Percentiles rank a stretch among this genome's conserved stretches.
Conservation (phyloP, 106 monocot genomes). For the Dendrobium catenatum region DNA sequence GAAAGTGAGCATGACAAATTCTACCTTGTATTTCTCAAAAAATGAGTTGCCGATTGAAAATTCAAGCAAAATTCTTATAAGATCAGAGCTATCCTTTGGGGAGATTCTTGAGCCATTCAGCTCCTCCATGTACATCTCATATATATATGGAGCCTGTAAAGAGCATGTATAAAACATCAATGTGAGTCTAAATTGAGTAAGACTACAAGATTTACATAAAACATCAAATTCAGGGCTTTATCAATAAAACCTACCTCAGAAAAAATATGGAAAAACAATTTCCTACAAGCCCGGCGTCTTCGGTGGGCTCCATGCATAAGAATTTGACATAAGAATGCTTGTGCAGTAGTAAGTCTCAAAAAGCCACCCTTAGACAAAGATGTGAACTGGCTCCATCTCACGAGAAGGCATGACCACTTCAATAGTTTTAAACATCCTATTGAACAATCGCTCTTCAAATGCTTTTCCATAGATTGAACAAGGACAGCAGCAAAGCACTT, state of each 20-base stretch:
- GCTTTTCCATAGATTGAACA: slow-evolving; percentile 77
- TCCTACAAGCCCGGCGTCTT: slow-evolving; percentile 46
- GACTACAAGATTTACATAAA: not conserved
- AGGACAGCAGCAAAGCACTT: slow-evolving; percentile 70
- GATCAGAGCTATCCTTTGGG: slow-evolving; percentile 41
- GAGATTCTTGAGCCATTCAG: slow-evolving; percentile 70
- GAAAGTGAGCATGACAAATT: not conserved
- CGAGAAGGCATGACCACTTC: slow-evolving; percentile 79
- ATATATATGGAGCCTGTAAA: slow-evolving; percentile 61
- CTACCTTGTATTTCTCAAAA: slow-evolving; percentile 68
- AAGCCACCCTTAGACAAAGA: slow-evolving; percentile 74
- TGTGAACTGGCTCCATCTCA: slow-evolving; percentile 68
- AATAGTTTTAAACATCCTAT: slow-evolving; percentile 67
- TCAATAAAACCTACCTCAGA: slow-evolving; percentile 42
- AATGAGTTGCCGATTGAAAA: slow-evolving; percentile 42
- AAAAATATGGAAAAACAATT: slow-evolving; percentile 55
- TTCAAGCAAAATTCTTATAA: slow-evolving; percentile 56
- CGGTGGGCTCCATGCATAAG: slow-evolving; percentile 52
- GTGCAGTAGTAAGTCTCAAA: slow-evolving; percentile 55
- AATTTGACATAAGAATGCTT: slow-evolving; percentile 50
- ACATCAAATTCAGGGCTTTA: not conserved
- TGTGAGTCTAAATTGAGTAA: not conserved
- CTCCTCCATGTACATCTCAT: slow-evolving; percentile 70
- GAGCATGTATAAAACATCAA: slow-evolving; percentile 4
- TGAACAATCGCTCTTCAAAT: slow-evolving; percentile 40